Evolutionary conservation across 108 stramenopile species (phyloP).

Genomic region (Mediolabrus comicus): DNA sequence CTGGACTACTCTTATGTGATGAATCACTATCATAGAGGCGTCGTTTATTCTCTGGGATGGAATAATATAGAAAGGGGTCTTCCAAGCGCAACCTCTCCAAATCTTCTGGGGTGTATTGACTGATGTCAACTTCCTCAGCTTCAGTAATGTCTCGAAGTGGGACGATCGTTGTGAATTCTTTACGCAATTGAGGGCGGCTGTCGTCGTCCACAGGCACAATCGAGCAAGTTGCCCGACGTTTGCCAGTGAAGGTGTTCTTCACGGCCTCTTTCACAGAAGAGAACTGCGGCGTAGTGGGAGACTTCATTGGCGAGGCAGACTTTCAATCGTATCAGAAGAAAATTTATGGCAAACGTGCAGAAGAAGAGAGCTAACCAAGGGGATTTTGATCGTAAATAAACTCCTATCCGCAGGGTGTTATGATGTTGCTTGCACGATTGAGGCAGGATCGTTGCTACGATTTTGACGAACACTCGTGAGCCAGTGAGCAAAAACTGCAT

Average conservation of each 20-base stretch:
- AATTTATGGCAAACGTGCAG: no score
- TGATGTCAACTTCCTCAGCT: neutral
- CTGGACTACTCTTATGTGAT: neutral
- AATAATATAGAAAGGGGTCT: neutral
- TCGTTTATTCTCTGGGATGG: neutral
- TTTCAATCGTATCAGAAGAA: no score
- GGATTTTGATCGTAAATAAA: no score
- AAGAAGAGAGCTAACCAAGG: no score
- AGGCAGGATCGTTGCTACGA: no score
- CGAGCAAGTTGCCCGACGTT: neutral
- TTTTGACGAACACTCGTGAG: no score
- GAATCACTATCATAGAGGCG: neutral
- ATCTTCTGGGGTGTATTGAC: neutral
- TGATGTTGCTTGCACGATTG: no score
- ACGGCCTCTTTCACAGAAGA: neutral
- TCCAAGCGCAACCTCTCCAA: neutral
- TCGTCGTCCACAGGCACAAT: neutral
- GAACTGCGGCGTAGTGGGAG: neutral
- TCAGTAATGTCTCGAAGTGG: neutral
- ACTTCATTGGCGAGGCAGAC: no score
- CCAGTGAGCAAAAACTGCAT: no score
- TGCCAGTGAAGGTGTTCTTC: neutral
- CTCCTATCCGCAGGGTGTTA: no score
- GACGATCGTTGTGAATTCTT: neutral
- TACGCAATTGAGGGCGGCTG: no score